Conservation (phyloP, 805 yeast species). For the Candida parachauliodes region DNA sequence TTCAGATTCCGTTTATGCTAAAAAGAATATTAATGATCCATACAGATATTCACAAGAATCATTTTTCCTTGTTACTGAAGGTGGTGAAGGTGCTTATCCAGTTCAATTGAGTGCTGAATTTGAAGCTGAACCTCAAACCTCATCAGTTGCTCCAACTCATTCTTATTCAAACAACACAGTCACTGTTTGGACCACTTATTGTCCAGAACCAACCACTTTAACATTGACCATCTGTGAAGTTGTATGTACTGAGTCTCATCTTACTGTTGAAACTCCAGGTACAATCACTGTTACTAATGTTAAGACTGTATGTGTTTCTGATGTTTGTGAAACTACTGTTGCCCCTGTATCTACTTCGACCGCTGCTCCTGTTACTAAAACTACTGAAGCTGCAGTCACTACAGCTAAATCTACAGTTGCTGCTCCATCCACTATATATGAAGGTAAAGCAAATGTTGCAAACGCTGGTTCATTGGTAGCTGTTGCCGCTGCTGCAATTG, state of each 20-base stretch:
- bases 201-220: conserved; percentile 9
- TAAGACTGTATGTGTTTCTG: background rate
- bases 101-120: conserved; percentile 4
- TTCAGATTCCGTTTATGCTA: conserved; percentile 22
- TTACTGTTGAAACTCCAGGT: conserved; percentile 7
- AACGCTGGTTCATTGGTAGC: conserved; percentile 6
- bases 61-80: conserved; percentile 15
- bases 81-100: conserved; percentile 8
- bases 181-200: conserved; percentile 7
- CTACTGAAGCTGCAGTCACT: background rate
- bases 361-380: background rate
- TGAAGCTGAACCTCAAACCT: conserved; percentile 3
- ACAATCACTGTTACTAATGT: conserved; percentile 3
- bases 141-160: background rate
- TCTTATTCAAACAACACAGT: background rate
- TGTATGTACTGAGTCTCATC: conserved; percentile 3
- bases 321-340: background rate
- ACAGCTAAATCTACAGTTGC: background rate
- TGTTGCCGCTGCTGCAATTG: conserved; percentile 7
- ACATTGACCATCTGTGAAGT: conserved; percentile 8
- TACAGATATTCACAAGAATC: conserved; percentile 18
- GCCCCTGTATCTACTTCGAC: background rate
- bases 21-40: conserved; percentile 27
- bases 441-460: conserved; percentile 6
- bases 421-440: conserved; percentile 2